Evolutionary conservation across 495 filamentous ascomycete genomes (phyloP).

Genomic region (Astrocystis sublimbata): DNA sequence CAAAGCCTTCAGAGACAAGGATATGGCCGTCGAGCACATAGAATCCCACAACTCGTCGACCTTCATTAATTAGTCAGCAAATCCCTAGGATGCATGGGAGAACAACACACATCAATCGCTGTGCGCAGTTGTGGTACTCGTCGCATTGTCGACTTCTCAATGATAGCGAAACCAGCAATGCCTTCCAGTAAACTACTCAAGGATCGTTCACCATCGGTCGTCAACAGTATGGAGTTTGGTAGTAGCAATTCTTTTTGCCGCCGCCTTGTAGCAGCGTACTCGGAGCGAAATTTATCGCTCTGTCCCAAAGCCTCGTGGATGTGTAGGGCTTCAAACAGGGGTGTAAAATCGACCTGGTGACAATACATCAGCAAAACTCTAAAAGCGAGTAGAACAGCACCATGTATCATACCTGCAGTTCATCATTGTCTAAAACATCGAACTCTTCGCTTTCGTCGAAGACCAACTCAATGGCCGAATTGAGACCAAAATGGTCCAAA

Average conservation of each 20-base stretch:
- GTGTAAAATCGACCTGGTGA: slow-evolving; percentile 69
- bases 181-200: slow-evolving; percentile 86
- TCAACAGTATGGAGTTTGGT: slow-evolving; percentile 69
- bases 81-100: not conserved
- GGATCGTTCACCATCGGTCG: slow-evolving; percentile 70
- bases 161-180: slow-evolving; percentile 94
- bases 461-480: slow-evolving; percentile 93
- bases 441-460: slow-evolving; percentile 95
- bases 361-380: slow-evolving; percentile 1
- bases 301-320: slow-evolving; percentile 96
- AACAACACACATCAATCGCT: slow-evolving; percentile 73
- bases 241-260: slow-evolving; percentile 89
- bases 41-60: slow-evolving; percentile 98
- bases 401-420: slow-evolving; percentile 63
- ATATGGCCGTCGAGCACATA: slow-evolving; percentile 86
- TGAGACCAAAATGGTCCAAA: slow-evolving; percentile 81
- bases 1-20: slow-evolving; percentile 74
- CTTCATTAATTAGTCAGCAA: slow-evolving; percentile 46
- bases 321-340: slow-evolving; percentile 92
- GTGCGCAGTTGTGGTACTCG: slow-evolving; percentile 79
- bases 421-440: slow-evolving; percentile 90
- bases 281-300: slow-evolving; percentile 82
- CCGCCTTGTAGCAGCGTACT: slow-evolving; percentile 86
- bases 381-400: not conserved
- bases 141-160: slow-evolving; percentile 91